Base-by-base conservation (phyloP, 352 stramenopile genomes). In the Pythium rhizo-oryzae region DNA sequence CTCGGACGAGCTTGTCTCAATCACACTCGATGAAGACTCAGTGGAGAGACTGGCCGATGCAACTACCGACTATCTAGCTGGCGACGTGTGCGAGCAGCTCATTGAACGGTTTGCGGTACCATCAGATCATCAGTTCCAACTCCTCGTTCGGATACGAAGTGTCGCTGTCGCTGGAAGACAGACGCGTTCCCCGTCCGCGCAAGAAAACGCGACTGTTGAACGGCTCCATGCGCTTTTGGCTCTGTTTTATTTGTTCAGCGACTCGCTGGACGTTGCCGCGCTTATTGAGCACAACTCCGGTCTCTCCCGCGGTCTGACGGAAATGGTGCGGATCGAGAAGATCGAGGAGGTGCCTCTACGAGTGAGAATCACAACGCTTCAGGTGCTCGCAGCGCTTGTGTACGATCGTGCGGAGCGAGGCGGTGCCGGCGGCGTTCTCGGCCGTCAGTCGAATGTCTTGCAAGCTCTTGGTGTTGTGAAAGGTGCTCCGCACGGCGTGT, bases 241-340 rank as follows among this genome's bases (percentile, higher is more conserved):
- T 25, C 75, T 96, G 33, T 95, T 94, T 67, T 88, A 87, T 28
- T 74, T 86, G 8, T 93, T 92, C 43, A 85, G 81, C 54, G 86
- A 95, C 53, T 75, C 85, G 9, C 81, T 78, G 57, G 85, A 96
- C 52, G 84, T 94, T 33, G 88, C 80, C 12, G 88, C 78, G 70
- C 92, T 92, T 62, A 78, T 95, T 44, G 86, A 95, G 53, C 74
- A 90, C 33, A 87, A 94, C 71, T 71, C 84, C 8, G 86, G 93
- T 35, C 77, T 96, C 18, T 90, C 81, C 16, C 83, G 85, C 13
- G 74, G 75, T 8, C 68, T 96, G 23, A 82, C 91, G 3, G 87
- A 96, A 55, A 69, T 96, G 1, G 63, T 94, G 70, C 87, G 87
- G 12, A 79, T 93, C 8, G 89, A 96, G 51, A 78, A 76, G 43